phyloP scores from a whole-genome alignment of 225 moss, liverwort and hornwort genomes.

The Thuidium tamariscinum region DNA sequence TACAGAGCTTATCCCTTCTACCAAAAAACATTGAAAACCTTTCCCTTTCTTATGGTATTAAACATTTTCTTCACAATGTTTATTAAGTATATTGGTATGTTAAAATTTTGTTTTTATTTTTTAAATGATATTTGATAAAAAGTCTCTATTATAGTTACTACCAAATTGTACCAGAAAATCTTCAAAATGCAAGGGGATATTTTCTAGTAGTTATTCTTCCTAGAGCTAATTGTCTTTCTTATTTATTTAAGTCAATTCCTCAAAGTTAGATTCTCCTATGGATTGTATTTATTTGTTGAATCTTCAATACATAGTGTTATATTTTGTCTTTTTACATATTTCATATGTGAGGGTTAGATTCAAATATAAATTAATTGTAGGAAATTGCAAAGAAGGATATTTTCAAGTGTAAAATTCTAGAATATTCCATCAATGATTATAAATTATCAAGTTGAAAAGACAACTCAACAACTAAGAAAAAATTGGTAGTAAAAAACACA shows the following conservation, averaged over 20 bases:
- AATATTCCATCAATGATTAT: background rate
- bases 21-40: accelerated
- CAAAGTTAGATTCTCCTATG: background rate
- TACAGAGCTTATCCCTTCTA: no score
- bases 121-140: background rate
- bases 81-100: background rate
- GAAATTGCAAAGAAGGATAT: background rate
- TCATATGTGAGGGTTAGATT: accelerated
- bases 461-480: background rate
- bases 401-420: background rate
- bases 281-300: background rate
- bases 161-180: no score
- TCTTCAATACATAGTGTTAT: background rate
- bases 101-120: background rate
- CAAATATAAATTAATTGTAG: background rate
- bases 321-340: background rate
- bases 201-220: no score
- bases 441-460: background rate
- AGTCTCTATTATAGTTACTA: background rate
- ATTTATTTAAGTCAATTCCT: accelerated
- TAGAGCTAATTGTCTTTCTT: no score
- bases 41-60: no score
- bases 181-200: background rate
- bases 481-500: background rate
- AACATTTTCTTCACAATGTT: no score